These are phyloP conservation scores for Vigna hirtella DNA, from an alignment of 306 rosid species.

Conservation along the genomic window DNA sequence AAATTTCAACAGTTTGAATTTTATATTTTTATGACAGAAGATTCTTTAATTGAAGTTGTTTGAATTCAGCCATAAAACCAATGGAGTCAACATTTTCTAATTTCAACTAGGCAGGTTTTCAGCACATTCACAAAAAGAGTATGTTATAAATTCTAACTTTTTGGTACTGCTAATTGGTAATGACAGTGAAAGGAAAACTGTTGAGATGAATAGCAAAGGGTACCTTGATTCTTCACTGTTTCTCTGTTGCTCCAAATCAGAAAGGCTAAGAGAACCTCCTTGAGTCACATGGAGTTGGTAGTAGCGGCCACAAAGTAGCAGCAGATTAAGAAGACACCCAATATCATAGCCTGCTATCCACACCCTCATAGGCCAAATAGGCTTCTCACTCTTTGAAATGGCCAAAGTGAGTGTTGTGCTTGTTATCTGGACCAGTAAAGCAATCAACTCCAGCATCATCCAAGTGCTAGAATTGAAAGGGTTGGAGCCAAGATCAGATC, in stretches of 20 bases:
- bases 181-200: neutral
- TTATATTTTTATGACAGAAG: constrained; percentile 6
- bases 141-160: constrained; percentile 2
- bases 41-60: constrained; percentile 29
- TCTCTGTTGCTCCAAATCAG: constrained; percentile 73
- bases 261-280: constrained; percentile 50
- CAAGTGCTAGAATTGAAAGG: constrained; percentile 84
- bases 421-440: constrained; percentile 71
- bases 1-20: neutral
- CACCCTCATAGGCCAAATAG: constrained; percentile 95
- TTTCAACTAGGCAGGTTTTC: neutral
- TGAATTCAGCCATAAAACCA: constrained; percentile 15
- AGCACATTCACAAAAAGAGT: constrained; percentile 12
- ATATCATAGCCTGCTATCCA: constrained; percentile 87
- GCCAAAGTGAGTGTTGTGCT: constrained; percentile 61
- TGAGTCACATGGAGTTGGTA: constrained; percentile 56
- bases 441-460: constrained; percentile 78
- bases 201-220: neutral
- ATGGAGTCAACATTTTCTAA: constrained; percentile 26
- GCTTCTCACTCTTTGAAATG: constrained; percentile 75
- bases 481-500: constrained; percentile 78
- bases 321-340: constrained; percentile 69
- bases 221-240: constrained; percentile 80
- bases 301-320: constrained; percentile 77
- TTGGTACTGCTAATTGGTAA: neutral